A percentile compares a stretch with the other conserved stretches of the same genome.
Conservation (phyloP, 2,329 filamentous ascomycete species). For the Diaporthe destruens region DNA sequence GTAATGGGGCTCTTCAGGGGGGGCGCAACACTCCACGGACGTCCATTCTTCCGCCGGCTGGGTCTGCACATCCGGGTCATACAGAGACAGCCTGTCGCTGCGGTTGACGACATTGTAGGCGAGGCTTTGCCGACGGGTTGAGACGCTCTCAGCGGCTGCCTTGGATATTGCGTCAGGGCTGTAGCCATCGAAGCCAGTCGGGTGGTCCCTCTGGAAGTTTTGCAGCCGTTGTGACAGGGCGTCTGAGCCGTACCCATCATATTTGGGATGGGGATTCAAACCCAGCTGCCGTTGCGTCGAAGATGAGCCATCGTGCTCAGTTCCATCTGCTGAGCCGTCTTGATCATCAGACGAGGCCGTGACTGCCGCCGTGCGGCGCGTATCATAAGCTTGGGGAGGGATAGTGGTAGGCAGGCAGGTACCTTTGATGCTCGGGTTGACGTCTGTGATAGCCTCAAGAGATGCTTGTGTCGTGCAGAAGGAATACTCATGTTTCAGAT, state of each 20-base stretch:
- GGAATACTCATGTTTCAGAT: slow-evolving; percentile 38
- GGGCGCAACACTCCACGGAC: not conserved
- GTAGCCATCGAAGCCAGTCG: slow-evolving; percentile 9
- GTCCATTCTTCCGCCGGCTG: not conserved
- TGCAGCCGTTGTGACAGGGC: slow-evolving; percentile 23
- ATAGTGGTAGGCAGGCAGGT: not conserved
- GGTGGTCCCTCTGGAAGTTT: slow-evolving; percentile 8
- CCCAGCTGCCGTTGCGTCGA: not conserved
- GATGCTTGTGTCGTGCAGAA: slow-evolving; percentile 41
- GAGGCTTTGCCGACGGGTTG: not conserved
- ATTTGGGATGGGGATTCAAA: not conserved
- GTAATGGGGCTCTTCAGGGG: not conserved
- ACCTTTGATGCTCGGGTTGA: not conserved
- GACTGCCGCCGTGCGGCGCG: not conserved
- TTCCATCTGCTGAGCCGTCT: not conserved
- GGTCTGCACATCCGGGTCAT: not conserved
- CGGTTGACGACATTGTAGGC: not conserved
- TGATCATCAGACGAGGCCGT: not conserved
- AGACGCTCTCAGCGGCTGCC: not conserved
- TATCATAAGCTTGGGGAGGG: slow-evolving; percentile 12
- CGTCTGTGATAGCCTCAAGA: slow-evolving; percentile 24
- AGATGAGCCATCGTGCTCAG: not conserved
- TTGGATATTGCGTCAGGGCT: not conserved
- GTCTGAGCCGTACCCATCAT: not conserved
- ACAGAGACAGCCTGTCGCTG: not conserved